Conservation (phyloP, 1,284 basidiomycete species). For the Apiotrichum gamsii region DNA sequence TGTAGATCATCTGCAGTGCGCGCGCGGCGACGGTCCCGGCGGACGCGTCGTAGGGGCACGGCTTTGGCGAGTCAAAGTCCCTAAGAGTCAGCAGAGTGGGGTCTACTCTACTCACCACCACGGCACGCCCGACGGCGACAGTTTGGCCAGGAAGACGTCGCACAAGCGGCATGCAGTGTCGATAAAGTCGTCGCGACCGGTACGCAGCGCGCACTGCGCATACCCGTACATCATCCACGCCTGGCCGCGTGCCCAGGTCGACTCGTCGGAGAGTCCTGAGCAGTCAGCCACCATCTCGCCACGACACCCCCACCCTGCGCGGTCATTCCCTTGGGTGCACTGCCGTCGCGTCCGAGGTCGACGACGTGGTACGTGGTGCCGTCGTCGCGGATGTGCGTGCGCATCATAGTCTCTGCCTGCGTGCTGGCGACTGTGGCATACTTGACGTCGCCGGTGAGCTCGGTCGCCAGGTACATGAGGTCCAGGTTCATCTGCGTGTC, state of each 20-base stretch:
- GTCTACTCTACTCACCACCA: constrained; percentile 22
- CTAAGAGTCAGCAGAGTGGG: constrained; percentile 5
- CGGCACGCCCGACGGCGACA: constrained; percentile 26
- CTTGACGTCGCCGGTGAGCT: constrained; percentile 28
- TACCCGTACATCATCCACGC: constrained; percentile 41
- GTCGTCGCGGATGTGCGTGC: constrained; percentile 28
- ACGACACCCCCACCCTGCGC: constrained; percentile 34
- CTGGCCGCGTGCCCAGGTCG: constrained; percentile 36
- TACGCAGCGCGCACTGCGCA: constrained; percentile 33
- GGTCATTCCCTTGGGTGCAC: constrained; percentile 19
- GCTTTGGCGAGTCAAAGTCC: constrained; percentile 37
- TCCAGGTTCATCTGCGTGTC: constrained; percentile 39
- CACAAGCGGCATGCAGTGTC: constrained; percentile 23
- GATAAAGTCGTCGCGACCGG: constrained; percentile 31
- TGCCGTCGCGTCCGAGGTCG: constrained; percentile 24
- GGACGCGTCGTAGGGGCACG: constrained; percentile 35
- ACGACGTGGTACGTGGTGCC: constrained; percentile 38
- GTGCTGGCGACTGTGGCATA: constrained; percentile 31
- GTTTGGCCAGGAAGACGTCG: constrained; percentile 26
- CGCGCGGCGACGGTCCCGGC: constrained; percentile 31
- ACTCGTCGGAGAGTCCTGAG: constrained; percentile 31
- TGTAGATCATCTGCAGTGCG: constrained; percentile 31
- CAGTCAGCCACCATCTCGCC: constrained; percentile 1
- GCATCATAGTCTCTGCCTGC: constrained; percentile 31
- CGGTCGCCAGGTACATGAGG: constrained; percentile 32